Evolutionary conservation across 306 rosid species (phyloP), one percentile per base, ranked within the genome.

Genomic region (Inga leiocalycina): DNA sequence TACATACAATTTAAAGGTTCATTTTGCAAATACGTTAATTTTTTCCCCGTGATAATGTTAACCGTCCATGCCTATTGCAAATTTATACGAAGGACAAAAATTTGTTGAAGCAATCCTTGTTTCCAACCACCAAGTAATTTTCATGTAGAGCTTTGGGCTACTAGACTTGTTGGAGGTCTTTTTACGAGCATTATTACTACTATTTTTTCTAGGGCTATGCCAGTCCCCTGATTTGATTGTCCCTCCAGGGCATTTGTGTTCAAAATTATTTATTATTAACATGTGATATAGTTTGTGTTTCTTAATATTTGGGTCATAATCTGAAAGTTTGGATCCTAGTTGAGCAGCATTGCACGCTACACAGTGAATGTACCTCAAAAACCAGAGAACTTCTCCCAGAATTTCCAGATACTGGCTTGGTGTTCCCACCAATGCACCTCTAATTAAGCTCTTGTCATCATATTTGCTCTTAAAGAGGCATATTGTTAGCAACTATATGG

Each of bases 1-100:
- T 84, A 83, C 75, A 69, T 77, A 82, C 84, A 83, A 65, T 71
- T 70, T 41, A 78, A 62, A 80, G 84, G 72, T 85, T 71, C 76
- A 68, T 78, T 84, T 68, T 51, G 61, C 78, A 75, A 82, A 89
- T 88, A 84, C 70, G 54, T 52, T 92, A 80, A 76, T 61, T 81
- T 64, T 74, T 76, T 22, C 16, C 73, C 73, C 56, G 59, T 74
- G 76, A 67, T 81, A 76, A 75, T 61, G 46, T 62, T 66, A 75
- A 89, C 85, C 52, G 86, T 71, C 66, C 78, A 74, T 83, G 81
- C 79, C 80, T 81, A 16, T 54, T 68, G 87, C 81, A 79, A 81
- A 73, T 71, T 75, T 77, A 78, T 74, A 83, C 72, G 68, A 81
- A 81, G 82, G 37, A 59, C 80, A 71, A 80, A 76, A 86, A 77